Conservation (phyloP, 352 stramenopile species). For the Pythium monospermum region DNA sequence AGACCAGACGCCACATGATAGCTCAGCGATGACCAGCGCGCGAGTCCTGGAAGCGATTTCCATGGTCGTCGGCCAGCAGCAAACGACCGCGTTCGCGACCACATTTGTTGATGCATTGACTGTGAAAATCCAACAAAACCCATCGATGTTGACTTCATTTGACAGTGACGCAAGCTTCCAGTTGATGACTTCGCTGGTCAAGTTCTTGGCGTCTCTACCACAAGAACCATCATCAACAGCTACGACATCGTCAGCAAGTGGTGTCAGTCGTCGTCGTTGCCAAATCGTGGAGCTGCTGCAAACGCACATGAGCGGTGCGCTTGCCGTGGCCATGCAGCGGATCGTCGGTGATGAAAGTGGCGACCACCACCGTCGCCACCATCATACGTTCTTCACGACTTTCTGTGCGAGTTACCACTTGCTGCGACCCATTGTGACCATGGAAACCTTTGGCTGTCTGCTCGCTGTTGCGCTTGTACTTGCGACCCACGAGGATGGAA, state of each 20-base stretch:
- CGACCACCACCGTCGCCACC: constrained; percentile 12
- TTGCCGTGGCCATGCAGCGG: constrained; percentile 44
- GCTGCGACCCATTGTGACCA: constrained; percentile 35
- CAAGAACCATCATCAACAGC: neutral
- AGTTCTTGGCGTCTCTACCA: constrained; percentile 26
- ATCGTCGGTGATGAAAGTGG: constrained; percentile 20
- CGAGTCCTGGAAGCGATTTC: constrained; percentile 16
- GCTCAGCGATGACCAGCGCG: constrained; percentile 10
- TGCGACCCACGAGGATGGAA: constrained; percentile 3
- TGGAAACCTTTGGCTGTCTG: constrained; percentile 62
- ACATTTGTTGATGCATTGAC: constrained; percentile 37
- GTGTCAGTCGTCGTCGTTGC: neutral
- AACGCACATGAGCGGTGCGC: constrained; percentile 25
- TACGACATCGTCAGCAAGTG: too few relatives aligned
- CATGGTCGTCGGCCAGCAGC: constrained; percentile 14
- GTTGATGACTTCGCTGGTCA: constrained; percentile 43
- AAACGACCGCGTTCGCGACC: constrained; percentile 6
- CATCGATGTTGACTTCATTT: constrained; percentile 4
- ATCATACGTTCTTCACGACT: constrained; percentile 42
- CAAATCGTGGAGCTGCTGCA: constrained; percentile 11
- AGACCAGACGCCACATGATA: too few relatives aligned
- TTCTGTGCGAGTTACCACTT: constrained; percentile 53
- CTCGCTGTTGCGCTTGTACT: constrained; percentile 44
- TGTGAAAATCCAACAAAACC: constrained; percentile 2
- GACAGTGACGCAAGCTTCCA: constrained; percentile 28